Evolutionary conservation across 2,329 filamentous ascomycete genomes (phyloP), one percentile per base, ranked within the genome.

Genomic region (Plenodomus biglobosus): DNA sequence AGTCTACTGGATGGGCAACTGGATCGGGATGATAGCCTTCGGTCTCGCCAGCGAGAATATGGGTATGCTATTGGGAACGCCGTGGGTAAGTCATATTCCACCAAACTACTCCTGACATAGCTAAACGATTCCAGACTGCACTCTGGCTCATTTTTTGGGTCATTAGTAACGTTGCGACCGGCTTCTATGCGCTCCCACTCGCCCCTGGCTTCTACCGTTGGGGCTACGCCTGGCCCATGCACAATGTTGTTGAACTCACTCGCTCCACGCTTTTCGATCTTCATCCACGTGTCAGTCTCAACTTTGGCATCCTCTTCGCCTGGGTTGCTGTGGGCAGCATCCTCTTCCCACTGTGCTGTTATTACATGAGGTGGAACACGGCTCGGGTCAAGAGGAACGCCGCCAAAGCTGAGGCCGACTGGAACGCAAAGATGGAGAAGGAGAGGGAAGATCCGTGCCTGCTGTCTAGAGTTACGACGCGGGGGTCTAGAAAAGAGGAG

Each of bases 111-210:
- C 27, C 13, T 32, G 27, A 11, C 11, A 10, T 32, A 32, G 15
- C 27, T 32, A 15, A 15, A 10, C 7, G 27, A 24, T 24, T 11
- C 6, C 11, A 32, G 27, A 78, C 75, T 6, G 77, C 81, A 0
- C 68, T 85, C 0, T 87, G 84, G 79, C 69, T 87, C 2, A 85
- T 86, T 45, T 86, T 85, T 58, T 85, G 82, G 83, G 81, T 86
- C 38, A 83, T 86, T 45, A 78, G 79, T 8, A 87, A 87, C 58
- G 82, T 86, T 0, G 72, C 78, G 0, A 84, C 82, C 0, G 74
- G 78, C 0, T 85, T 87, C 60, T 83, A 86, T 62, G 66, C 78
- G 2, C 68, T 86, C 34, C 78, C 81, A 15, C 65, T 86, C 13
- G 78, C 80, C 2, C 77, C 80, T 0, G 69, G 65, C 0, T 86